Conservation (phyloP, 768 basidiomycete genomes). For the Scleroderma citrinum region DNA sequence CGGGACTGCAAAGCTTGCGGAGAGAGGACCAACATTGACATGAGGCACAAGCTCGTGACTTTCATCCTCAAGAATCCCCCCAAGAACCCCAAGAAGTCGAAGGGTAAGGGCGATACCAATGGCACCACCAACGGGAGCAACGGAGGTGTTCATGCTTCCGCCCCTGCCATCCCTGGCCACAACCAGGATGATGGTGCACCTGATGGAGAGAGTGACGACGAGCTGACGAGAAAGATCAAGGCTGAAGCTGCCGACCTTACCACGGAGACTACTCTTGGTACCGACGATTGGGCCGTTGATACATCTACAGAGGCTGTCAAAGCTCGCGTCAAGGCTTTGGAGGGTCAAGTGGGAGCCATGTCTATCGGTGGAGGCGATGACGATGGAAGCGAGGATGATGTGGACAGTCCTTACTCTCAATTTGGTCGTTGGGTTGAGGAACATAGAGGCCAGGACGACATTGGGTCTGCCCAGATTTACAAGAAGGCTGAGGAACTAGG, state of each 20-base stretch:
- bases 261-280: conserved; percentile 49
- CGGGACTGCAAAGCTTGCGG: conserved; percentile 99
- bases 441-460: conserved; percentile 37
- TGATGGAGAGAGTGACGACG: conserved; percentile 79
- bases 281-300: conserved; percentile 90
- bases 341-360: conserved; percentile 48
- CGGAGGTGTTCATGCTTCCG: conserved; percentile 36
- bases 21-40: conserved; percentile 84
- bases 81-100: conserved; percentile 72
- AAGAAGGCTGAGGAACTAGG: conserved; percentile 89
- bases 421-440: conserved; percentile 86
- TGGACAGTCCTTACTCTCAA: conserved; percentile 77
- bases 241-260: conserved; percentile 80
- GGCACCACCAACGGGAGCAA: conserved; percentile 46
- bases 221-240: conserved; percentile 85
- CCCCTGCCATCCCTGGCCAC: conserved; percentile 35
- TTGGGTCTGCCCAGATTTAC: conserved; percentile 58
- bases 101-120: conserved; percentile 50
- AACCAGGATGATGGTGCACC: conserved; percentile 34
- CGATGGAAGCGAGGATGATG: conserved; percentile 84
- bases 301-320: conserved; percentile 87
- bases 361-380: conserved; percentile 58
- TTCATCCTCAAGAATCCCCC: conserved; percentile 99
- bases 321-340: conserved; percentile 69
- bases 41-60: conserved; percentile 94